Evolutionary conservation across 306 rosid species (phyloP), one percentile per base, ranked within the genome.

Genomic region (Hylodesmum podocarpum): DNA sequence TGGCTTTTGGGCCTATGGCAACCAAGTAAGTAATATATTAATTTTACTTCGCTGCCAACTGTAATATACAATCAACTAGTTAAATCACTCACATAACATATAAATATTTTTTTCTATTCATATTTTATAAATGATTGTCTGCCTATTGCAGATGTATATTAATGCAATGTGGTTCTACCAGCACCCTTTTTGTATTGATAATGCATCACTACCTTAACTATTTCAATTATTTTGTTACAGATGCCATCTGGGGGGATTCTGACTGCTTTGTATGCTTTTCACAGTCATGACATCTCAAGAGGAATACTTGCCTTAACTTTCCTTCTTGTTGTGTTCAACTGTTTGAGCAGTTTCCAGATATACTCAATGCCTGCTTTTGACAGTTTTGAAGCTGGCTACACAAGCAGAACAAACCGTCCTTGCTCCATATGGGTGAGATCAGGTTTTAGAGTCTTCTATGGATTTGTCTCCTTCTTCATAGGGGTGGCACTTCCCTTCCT

Each of bases 401-500:
- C 99, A 0, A 95, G 99, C 24, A 91, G 99, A 7, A 95, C 97
- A 0, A 95, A 92, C 69, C 97, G 99, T 5, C 99, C 99, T 18
- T 95, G 99, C 59, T 90, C 99, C 0, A 88, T 95, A 22, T 95
- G 99, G 99, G 97, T 95, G 11, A 81, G 99, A 14, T 95, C 97
- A 50, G 97, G 99, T 77, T 95, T 95, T 34, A 70, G 99, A 41
- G 97, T 95, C 2, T 88, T 95, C 82, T 95, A 78, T 28, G 97
- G 97, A 62, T 95, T 95, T 15, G 79, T 95, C 36, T 72, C 80
- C 63, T 92, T 95, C 88, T 95, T 95, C 91, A 92, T 92, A 36
- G 99, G 99, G 40, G 97, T 95, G 70, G 99, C 99, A 5, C 97
- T 92, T 59, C 99, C 99, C n/a, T 95, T 95, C 80, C 96, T 95